Conservation (phyloP, 1,139 yeast species). For the Candida sanyaensis region DNA sequence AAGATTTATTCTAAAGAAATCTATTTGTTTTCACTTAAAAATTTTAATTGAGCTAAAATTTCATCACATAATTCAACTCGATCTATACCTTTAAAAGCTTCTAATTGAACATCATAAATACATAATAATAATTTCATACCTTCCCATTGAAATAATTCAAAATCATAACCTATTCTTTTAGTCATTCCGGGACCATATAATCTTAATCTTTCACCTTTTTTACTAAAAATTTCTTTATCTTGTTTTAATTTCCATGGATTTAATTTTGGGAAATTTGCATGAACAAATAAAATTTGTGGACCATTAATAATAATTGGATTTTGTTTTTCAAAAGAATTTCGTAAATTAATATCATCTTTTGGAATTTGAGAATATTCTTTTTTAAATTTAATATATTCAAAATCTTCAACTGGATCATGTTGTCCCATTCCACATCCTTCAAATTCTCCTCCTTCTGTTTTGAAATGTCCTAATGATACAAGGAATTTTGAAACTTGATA, state of each 20-base stretch:
- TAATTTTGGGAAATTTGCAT: constrained; percentile 66
- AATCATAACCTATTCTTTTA: constrained; percentile 54
- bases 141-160: constrained; percentile 63
- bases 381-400: constrained; percentile 17
- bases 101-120: constrained; percentile 48
- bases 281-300: constrained; percentile 57
- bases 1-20: not conserved
- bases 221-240: constrained; percentile 41
- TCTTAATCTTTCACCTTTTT: constrained; percentile 47
- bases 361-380: constrained; percentile 7
- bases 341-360: constrained; percentile 12
- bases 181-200: constrained; percentile 58
- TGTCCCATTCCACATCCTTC: constrained; percentile 76
- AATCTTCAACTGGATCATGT: constrained; percentile 65
- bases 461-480: constrained; percentile 55
- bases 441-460: constrained; percentile 36
- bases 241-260: constrained; percentile 55
- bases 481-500: constrained; percentile 69
- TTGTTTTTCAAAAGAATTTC: constrained; percentile 8
- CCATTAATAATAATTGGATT: constrained; percentile 24
- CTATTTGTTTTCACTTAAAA: constrained; percentile 32
- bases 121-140: constrained; percentile 60
- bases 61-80: constrained; percentile 50
- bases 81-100: constrained; percentile 47
- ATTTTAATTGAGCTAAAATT: constrained; percentile 44